phyloP scores from a whole-genome alignment of 768 basidiomycete species.

The Leccinum fibrillosum region DNA sequence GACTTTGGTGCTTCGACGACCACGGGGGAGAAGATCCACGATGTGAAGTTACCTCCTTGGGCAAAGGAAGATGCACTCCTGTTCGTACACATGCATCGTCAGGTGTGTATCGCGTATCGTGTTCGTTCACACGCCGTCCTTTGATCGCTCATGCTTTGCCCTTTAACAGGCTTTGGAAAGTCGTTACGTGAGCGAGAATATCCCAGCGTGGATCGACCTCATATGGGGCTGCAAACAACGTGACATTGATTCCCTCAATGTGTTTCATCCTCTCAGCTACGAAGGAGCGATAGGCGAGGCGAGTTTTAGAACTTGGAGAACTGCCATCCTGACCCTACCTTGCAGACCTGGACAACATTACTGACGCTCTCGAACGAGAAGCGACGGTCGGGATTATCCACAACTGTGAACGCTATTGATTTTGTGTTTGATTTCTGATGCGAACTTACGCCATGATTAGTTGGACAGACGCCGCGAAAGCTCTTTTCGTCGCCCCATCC shows the following conservation, averaged over 20 bases:
- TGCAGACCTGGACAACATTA: constrained; percentile 80
- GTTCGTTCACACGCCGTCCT: background rate
- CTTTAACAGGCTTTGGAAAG: constrained; percentile 76
- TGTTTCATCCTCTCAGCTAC: constrained; percentile 91
- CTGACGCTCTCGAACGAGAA: constrained; percentile 82
- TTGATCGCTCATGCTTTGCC: background rate
- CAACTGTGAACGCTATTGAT: constrained; percentile 57
- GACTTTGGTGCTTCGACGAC: constrained; percentile 76
- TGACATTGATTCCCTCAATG: constrained; percentile 73
- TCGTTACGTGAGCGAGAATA: constrained; percentile 75
- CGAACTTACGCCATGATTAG: constrained; percentile 34
- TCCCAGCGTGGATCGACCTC: constrained; percentile 90
- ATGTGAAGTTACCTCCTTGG: constrained; percentile 91
- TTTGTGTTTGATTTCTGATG: background rate
- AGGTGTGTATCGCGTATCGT: constrained; percentile 38
- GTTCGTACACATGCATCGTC: constrained; percentile 77
- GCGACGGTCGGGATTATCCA: constrained; percentile 95
- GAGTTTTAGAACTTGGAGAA: background rate
- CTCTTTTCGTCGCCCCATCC: constrained; percentile 80
- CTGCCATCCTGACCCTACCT: background rate
- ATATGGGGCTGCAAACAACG: constrained; percentile 90
- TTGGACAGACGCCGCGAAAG: constrained; percentile 90
- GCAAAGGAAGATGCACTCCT: constrained; percentile 79
- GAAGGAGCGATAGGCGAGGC: constrained; percentile 78
- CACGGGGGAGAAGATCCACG: constrained; percentile 75